Conservation (phyloP, 805 yeast species). For the Komagataella phaffii region DNA sequence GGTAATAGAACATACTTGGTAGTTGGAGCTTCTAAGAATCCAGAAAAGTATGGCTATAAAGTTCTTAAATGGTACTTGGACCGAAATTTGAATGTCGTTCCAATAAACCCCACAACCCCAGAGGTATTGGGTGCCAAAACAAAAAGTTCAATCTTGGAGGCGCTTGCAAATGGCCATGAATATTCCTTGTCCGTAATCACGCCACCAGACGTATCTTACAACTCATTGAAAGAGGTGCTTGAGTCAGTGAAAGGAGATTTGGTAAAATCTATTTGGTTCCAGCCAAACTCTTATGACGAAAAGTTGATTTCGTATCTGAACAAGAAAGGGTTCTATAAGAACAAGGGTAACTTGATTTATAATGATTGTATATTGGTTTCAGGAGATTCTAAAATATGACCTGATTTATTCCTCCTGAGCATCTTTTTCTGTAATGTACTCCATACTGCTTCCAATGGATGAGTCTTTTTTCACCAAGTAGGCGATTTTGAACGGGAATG, state of each 20-base stretch:
- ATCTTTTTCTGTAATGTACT: slow-evolving; percentile 14
- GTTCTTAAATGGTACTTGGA: slow-evolving; percentile 54
- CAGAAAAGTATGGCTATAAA: slow-evolving; percentile 55
- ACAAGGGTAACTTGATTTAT: slow-evolving; percentile 18
- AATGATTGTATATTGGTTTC: slow-evolving; percentile 62
- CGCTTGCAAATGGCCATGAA: slow-evolving; percentile 21
- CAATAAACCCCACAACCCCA: slow-evolving; percentile 46
- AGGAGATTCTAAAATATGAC: slow-evolving; percentile 26
- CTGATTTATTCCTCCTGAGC: slow-evolving; percentile 1
- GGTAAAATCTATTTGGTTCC: slow-evolving; percentile 63
- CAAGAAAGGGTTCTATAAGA: slow-evolving; percentile 14
- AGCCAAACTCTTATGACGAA: slow-evolving; percentile 63
- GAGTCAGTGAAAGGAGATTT: slow-evolving; percentile 8
- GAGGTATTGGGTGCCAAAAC: slow-evolving; percentile 19
- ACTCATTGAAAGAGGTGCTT: slow-evolving; percentile 25
- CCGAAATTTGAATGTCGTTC: slow-evolving; percentile 44
- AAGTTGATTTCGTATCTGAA: slow-evolving; percentile 26
- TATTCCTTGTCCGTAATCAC: slow-evolving; percentile 59
- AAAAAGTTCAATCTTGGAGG: slow-evolving; percentile 1
- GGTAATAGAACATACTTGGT: slow-evolving; percentile 32
- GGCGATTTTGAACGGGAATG: slow-evolving; percentile 42
- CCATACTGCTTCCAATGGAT: slow-evolving; percentile 9
- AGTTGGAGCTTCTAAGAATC: slow-evolving; percentile 57
- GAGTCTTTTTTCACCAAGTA: slow-evolving; percentile 11
- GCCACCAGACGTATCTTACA: slow-evolving; percentile 50